Conservation (phyloP, 1,284 basidiomycete genomes). For the Heterobasidion annosum region DNA sequence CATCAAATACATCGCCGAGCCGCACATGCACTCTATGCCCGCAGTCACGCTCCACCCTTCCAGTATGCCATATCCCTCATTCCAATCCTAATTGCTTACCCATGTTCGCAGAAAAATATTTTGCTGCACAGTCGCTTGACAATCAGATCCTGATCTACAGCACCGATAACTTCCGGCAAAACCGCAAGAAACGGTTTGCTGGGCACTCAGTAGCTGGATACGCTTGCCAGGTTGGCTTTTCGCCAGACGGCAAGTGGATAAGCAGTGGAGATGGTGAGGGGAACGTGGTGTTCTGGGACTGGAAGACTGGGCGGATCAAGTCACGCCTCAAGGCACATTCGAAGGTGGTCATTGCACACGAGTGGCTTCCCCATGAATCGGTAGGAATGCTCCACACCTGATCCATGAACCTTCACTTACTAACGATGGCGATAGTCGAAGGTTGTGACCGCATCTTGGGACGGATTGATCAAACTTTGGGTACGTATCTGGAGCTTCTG, state of each 20-base stretch:
- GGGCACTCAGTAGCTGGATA: conserved; percentile 96
- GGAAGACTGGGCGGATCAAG: conserved; percentile 95
- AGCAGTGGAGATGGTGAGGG: conserved; percentile 94
- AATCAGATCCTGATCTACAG: conserved; percentile 97
- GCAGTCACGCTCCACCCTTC: conserved; percentile 92
- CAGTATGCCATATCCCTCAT: conserved; percentile 46
- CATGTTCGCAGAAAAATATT: conserved; percentile 71
- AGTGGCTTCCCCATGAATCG: conserved; percentile 96
- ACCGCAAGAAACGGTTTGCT: conserved; percentile 96
- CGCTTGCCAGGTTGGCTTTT: conserved; percentile 94
- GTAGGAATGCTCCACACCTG: conserved; percentile 38
- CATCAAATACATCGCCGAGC: conserved; percentile 99
- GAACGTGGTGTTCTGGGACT: conserved; percentile 98
- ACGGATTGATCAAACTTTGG: conserved; percentile 96
- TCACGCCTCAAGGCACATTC: conserved; percentile 84
- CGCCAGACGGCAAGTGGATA: conserved; percentile 96
- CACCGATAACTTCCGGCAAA: conserved; percentile 95
- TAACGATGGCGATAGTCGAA: conserved; percentile 60
- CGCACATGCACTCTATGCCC: conserved; percentile 99
- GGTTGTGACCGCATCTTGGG: conserved; percentile 94
- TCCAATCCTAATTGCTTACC: background rate
- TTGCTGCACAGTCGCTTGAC: conserved; percentile 95
- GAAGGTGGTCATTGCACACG: conserved; percentile 94
- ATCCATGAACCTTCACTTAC: background rate
- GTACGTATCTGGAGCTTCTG: conserved; percentile 24